phyloP scores from a whole-genome alignment of 805 yeast species.

The Yamadazyma tumulicola region DNA sequence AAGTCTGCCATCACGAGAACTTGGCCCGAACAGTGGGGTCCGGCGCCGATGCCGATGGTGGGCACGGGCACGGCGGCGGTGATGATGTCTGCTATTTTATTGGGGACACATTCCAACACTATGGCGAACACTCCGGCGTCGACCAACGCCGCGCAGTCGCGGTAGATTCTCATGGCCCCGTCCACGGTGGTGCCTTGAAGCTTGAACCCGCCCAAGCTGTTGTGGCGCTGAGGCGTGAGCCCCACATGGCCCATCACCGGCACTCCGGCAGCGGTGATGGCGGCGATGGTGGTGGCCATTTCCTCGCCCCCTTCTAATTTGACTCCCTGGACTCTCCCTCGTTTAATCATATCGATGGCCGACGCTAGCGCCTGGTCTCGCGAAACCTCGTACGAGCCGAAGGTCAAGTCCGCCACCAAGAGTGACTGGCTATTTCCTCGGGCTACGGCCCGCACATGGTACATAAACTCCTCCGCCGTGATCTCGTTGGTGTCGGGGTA shows the following conservation, averaged over 20 bases:
- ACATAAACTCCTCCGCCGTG: constrained; percentile 73
- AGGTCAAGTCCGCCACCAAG: constrained; percentile 82
- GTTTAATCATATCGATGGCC: constrained; percentile 50
- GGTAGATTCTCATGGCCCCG: constrained; percentile 53
- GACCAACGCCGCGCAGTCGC: constrained; percentile 69
- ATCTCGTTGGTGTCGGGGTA: constrained; percentile 72
- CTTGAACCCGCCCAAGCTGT: constrained; percentile 80
- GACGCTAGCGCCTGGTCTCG: constrained; percentile 59
- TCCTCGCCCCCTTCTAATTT: constrained; percentile 84
- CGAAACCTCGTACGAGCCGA: constrained; percentile 75
- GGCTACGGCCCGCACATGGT: constrained; percentile 70
- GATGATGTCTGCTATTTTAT: constrained; percentile 59
- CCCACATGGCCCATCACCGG: constrained; percentile 94
- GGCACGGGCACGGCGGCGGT: constrained; percentile 65
- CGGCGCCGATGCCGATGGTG: constrained; percentile 96
- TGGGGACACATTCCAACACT: constrained; percentile 85
- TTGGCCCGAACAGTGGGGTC: constrained; percentile 79
- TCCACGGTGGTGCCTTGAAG: constrained; percentile 68
- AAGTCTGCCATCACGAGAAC: constrained; percentile 84
- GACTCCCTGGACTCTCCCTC: constrained; percentile 64
- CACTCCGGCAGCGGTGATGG: constrained; percentile 65
- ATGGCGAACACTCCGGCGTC: constrained; percentile 73
- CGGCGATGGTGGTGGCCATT: constrained; percentile 47
- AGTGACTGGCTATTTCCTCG: constrained; percentile 67
- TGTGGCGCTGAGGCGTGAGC: constrained; percentile 82